These are phyloP conservation scores for Diddensiella santjacobensis DNA, from an alignment of 805 yeast genomes.

Conservation along the genomic window DNA sequence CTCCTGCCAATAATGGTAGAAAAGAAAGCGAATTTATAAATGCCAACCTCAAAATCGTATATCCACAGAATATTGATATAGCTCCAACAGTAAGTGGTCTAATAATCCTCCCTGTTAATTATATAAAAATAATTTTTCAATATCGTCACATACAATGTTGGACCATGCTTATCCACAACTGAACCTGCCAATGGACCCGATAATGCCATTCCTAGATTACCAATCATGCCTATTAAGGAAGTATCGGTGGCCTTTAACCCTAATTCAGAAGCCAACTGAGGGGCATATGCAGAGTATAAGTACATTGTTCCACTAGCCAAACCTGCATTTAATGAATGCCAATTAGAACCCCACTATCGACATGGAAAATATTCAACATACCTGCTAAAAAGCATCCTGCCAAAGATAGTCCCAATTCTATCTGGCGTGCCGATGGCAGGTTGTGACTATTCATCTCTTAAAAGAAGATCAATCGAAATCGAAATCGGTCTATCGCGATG, in stretches of 20 bases:
- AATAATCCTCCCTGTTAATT: too few species aligned
- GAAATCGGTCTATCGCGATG: background rate
- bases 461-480: too few species aligned
- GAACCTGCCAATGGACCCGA: conserved; percentile 67
- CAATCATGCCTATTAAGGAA: conserved; percentile 61
- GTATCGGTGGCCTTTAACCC: conserved; percentile 59
- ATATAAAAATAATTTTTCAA: too few species aligned
- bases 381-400: conserved; percentile 19
- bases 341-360: conserved; percentile 1
- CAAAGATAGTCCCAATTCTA: conserved; percentile 15
- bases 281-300: conserved; percentile 71
- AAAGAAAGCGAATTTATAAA: conserved; percentile 38
- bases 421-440: conserved; percentile 8
- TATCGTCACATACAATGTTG: conserved; percentile 29
- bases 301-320: conserved; percentile 71
- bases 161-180: conserved; percentile 61
- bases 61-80: conserved; percentile 48
- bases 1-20: conserved; percentile 40
- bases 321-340: conserved; percentile 35
- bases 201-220: conserved; percentile 60
- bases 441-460: background rate
- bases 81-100: conserved; percentile 53
- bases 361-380: conserved; percentile 10
- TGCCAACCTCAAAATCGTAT: conserved; percentile 50
- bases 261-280: conserved; percentile 62